These are phyloP conservation scores for Podosphaera leucotricha DNA, from an alignment of 2,329 filamentous ascomycete genomes.

Conservation along the genomic window DNA sequence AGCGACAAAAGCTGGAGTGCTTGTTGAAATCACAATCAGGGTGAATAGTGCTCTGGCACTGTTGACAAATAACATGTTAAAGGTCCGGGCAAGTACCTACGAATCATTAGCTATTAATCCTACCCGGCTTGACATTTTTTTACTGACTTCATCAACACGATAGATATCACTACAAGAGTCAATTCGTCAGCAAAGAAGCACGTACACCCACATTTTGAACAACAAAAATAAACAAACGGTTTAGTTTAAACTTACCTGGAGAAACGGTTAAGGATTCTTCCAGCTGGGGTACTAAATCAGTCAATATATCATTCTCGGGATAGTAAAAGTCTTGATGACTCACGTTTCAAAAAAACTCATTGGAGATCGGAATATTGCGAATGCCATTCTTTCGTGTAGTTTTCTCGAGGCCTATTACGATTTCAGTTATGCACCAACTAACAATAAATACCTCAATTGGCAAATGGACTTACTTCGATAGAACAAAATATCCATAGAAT, in stretches of 20 bases:
- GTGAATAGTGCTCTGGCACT: slow-evolving; percentile 57
- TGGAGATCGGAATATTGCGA: slow-evolving; percentile 85
- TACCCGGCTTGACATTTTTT: slow-evolving; percentile 4
- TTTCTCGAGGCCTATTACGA: slow-evolving; percentile 58
- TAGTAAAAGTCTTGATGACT: slow-evolving; percentile 4
- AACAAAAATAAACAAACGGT: slow-evolving; percentile 3
- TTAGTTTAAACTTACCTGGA: slow-evolving; percentile 41
- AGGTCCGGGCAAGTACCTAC: slow-evolving; percentile 82
- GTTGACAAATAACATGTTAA: slow-evolving; percentile 88
- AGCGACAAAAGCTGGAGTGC: slow-evolving; percentile 58
- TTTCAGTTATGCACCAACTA: background rate
- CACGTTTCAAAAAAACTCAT: slow-evolving; percentile 95
- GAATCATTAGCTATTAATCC: slow-evolving; percentile 40
- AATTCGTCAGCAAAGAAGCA: slow-evolving; percentile 9
- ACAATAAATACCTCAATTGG: background rate
- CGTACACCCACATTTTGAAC: background rate
- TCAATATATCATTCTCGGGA: too few relatives aligned
- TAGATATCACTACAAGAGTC: slow-evolving; percentile 24
- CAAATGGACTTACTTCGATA: slow-evolving; percentile 45
- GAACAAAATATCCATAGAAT: slow-evolving; percentile 99
- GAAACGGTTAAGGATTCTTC: slow-evolving; percentile 91
- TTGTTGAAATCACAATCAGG: slow-evolving; percentile 57
- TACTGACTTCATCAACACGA: slow-evolving; percentile 17
- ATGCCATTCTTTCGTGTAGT: slow-evolving; percentile 91
- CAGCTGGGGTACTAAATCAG: slow-evolving; percentile 44